These are phyloP conservation scores for Barnettozyma vustinii DNA, from an alignment of 805 yeast genomes.

Conservation along the genomic window DNA sequence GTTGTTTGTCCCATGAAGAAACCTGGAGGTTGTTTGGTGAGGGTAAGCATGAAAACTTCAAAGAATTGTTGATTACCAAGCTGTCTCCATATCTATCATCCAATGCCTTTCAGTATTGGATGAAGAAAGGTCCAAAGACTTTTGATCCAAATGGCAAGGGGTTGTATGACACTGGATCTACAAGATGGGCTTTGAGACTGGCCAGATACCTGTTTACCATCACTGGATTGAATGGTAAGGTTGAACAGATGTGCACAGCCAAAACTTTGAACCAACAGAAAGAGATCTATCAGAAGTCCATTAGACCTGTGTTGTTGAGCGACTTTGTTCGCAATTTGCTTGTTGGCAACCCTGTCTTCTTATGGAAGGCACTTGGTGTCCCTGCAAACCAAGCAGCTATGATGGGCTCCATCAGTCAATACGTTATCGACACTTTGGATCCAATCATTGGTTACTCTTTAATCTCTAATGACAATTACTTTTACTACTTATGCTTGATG, in stretches of 20 bases:
- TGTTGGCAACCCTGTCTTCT: slow-evolving; percentile 77
- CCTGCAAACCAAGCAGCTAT: slow-evolving; percentile 79
- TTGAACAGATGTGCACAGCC: slow-evolving; percentile 52
- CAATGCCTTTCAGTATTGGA: slow-evolving; percentile 79
- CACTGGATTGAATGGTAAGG: slow-evolving; percentile 46
- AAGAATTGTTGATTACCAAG: slow-evolving; percentile 45
- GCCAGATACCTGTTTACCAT: slow-evolving; percentile 54
- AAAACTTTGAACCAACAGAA: slow-evolving; percentile 57
- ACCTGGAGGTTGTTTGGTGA: slow-evolving; percentile 75
- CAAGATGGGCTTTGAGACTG: slow-evolving; percentile 78
- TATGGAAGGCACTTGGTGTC: slow-evolving; percentile 89
- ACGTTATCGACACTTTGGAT: slow-evolving; percentile 72
- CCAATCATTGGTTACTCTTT: slow-evolving; percentile 63
- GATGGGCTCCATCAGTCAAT: slow-evolving; percentile 72
- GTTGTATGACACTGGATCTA: slow-evolving; percentile 74
- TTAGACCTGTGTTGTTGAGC: slow-evolving; percentile 67
- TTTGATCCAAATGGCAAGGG: slow-evolving; percentile 55
- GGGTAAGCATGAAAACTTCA: slow-evolving; percentile 55
- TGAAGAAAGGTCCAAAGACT: slow-evolving; percentile 52
- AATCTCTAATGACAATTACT: slow-evolving; percentile 68
- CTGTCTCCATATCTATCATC: slow-evolving; percentile 71
- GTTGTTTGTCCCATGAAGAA: slow-evolving; percentile 49
- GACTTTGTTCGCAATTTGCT: slow-evolving; percentile 61
- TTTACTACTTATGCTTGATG: slow-evolving; percentile 63
- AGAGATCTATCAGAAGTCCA: slow-evolving; percentile 53